A percentile compares a stretch with the other conserved stretches of the same genome.
Evolutionary conservation across 1,284 basidiomycete genomes (phyloP).

Genomic region (Ustilago hordei): DNA sequence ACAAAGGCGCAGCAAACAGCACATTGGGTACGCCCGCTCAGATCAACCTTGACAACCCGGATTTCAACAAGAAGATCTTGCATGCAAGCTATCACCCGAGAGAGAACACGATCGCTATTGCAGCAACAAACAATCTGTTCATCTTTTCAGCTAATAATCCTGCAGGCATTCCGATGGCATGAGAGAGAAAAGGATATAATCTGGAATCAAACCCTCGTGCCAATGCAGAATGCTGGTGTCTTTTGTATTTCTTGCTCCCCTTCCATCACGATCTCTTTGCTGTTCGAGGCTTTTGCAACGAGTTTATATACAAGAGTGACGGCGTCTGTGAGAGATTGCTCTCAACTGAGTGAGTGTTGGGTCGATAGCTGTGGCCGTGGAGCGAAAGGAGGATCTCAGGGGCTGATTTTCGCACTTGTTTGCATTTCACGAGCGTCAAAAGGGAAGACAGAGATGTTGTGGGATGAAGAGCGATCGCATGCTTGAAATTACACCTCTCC

Average conservation of each 20-base stretch:
- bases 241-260: slow-evolving; percentile 5
- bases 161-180: slow-evolving; percentile 52
- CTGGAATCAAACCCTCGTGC: not conserved
- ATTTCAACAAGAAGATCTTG: slow-evolving; percentile 97
- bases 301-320: not conserved
- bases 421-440: not conserved
- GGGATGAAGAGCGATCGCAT: not conserved
- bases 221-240: not conserved
- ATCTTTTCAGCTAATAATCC: slow-evolving; percentile 73
- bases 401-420: not conserved
- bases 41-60: slow-evolving; percentile 67
- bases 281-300: not conserved
- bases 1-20: slow-evolving; percentile 74
- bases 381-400: not conserved
- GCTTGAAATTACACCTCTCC: slow-evolving; percentile 39
- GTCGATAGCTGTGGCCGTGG: not conserved
- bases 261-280: not conserved
- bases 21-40: slow-evolving; percentile 75
- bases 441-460: not conserved
- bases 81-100: slow-evolving; percentile 90
- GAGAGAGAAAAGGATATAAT: not conserved
- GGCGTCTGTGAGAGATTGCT: not conserved
- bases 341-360: not conserved
- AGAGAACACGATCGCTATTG: slow-evolving; percentile 87
- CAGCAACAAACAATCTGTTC: slow-evolving; percentile 72